phyloP scores from a whole-genome alignment of 2,329 filamentous ascomycete species.

The Monascus ruber region DNA sequence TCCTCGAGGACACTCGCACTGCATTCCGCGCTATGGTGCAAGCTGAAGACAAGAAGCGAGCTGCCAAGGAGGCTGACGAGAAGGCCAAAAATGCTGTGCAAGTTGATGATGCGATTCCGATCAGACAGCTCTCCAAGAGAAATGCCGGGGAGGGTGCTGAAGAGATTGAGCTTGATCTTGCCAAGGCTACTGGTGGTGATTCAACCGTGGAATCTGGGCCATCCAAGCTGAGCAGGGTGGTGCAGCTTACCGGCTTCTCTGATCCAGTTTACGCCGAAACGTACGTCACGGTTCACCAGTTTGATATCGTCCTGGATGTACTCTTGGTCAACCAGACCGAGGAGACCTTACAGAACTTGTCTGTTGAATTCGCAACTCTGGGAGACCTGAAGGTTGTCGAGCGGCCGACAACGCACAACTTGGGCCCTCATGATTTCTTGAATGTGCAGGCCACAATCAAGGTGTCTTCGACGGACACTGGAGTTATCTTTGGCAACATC shows the following conservation, averaged over 20 bases:
- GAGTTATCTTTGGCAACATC: conserved; percentile 97
- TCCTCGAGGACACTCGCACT: conserved; percentile 86
- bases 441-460: conserved; percentile 99
- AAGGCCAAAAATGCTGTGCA: conserved; percentile 90
- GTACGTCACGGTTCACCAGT: conserved; percentile 97
- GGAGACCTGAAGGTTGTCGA: conserved; percentile 97
- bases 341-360: conserved; percentile 92
- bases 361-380: conserved; percentile 95
- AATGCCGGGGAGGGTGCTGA: conserved; percentile 70
- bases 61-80: conserved; percentile 83
- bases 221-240: conserved; percentile 89
- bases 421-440: conserved; percentile 90
- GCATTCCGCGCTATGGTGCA: conserved; percentile 97
- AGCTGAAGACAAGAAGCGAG: conserved; percentile 93
- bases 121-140: conserved; percentile 89
- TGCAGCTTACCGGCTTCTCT: conserved; percentile 95
- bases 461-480: conserved; percentile 93
- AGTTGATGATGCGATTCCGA: conserved; percentile 87
- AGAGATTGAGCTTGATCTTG: conserved; percentile 78
- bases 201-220: conserved; percentile 71
- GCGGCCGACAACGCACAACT: conserved; percentile 87
- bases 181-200: conserved; percentile 89
- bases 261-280: conserved; percentile 98
- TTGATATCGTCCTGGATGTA: conserved; percentile 94
- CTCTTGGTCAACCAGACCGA: conserved; percentile 94